Conservation (phyloP, 2,329 filamentous ascomycete species). For the Aspergillus sp. region DNA sequence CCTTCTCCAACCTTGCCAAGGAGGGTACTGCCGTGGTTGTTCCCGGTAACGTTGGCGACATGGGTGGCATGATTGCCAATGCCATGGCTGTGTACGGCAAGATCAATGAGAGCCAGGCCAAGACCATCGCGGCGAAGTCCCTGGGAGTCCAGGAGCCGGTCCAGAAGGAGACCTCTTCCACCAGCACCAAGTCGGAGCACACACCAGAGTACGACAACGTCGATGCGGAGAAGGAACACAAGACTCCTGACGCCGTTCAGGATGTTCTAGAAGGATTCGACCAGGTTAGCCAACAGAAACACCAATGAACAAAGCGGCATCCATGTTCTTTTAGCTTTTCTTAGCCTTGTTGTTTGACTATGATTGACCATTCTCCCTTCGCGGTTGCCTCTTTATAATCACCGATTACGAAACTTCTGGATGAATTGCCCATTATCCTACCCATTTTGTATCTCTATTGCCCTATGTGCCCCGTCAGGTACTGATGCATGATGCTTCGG, state of each 20-base stretch:
- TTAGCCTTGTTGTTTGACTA: slow-evolving; percentile 9
- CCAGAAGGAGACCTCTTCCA: slow-evolving; percentile 12
- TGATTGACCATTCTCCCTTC: slow-evolving; percentile 3
- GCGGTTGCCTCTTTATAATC: slow-evolving; percentile 5
- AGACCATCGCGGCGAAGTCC: slow-evolving; percentile 54
- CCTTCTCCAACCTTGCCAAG: slow-evolving; percentile 87
- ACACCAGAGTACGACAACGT: slow-evolving; percentile 26
- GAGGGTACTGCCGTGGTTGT: slow-evolving; percentile 95
- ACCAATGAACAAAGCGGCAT: slow-evolving; percentile 20
- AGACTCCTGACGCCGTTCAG: slow-evolving; percentile 42
- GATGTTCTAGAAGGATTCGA: slow-evolving; percentile 55
- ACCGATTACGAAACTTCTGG: slow-evolving; percentile 9
- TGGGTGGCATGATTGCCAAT: slow-evolving; percentile 94
- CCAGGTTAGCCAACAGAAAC: slow-evolving; percentile 38
- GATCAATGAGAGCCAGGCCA: slow-evolving; percentile 77
- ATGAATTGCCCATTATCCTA: slow-evolving; percentile 3
- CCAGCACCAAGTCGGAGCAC: slow-evolving; percentile 25
- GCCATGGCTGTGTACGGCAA: slow-evolving; percentile 95
- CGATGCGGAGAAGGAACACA: slow-evolving; percentile 17
- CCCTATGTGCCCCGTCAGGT: neutral
- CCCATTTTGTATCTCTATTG: slow-evolving; percentile 5
- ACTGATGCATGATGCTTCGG: neutral
- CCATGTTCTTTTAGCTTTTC: neutral
- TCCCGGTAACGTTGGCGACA: slow-evolving; percentile 94
- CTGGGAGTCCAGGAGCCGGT: slow-evolving; percentile 30